Conservation (phyloP, 179 eudicot genomes). For the Heliamphora pulchella region DNA sequence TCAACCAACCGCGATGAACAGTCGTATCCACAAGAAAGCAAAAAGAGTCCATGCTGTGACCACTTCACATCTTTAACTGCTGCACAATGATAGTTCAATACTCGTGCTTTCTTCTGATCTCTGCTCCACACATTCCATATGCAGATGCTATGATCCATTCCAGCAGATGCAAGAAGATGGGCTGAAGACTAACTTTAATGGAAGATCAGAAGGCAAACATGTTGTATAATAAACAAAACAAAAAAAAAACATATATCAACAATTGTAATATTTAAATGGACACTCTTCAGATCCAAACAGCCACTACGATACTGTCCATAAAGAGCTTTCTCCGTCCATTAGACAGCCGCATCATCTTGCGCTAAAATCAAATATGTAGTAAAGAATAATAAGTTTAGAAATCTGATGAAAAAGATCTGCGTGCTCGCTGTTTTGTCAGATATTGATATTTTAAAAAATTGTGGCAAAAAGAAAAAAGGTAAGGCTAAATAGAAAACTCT, state of each 20-base stretch:
- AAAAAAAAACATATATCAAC: background rate
- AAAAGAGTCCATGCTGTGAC: conserved; percentile 59
- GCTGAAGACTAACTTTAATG: conserved; percentile 57
- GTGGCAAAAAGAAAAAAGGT: background rate
- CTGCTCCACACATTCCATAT: conserved; percentile 89
- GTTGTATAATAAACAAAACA: conserved; percentile 13
- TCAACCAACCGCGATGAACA: conserved; percentile 67
- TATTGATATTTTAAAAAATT: background rate
- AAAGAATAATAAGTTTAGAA: background rate
- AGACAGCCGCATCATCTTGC: background rate
- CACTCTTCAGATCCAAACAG: background rate
- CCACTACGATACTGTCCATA: background rate
- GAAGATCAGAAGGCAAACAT: conserved; percentile 30
- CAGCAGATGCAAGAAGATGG: conserved; percentile 97
- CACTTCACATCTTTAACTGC: conserved; percentile 93
- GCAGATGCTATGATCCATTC: conserved; percentile 68
- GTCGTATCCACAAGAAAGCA: conserved; percentile 92
- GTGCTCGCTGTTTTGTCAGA: background rate
- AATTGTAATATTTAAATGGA: conserved; percentile 4
- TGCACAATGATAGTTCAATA: conserved; percentile 51
- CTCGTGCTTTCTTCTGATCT: conserved; percentile 54
- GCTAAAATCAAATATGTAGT: background rate
- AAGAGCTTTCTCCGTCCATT: background rate
- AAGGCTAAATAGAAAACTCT: background rate
- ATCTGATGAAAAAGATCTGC: background rate